phyloP scores from a whole-genome alignment of 164 flowering plant species.

The Buxus sempervirens region DNA sequence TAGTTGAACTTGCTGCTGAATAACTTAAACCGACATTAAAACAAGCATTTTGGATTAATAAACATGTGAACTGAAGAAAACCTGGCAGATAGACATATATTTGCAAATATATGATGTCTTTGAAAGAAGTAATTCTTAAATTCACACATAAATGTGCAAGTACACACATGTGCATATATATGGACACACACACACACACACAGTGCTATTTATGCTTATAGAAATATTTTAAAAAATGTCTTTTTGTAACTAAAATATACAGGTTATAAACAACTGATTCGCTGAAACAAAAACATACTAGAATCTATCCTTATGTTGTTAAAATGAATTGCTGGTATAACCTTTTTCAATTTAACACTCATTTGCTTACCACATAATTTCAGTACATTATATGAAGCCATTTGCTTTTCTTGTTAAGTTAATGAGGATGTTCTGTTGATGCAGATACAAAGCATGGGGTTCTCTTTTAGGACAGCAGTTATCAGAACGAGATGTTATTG shows the following conservation, averaged over 20 bases:
- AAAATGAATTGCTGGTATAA: background rate
- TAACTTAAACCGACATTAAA: constrained; percentile 1
- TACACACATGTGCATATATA: background rate
- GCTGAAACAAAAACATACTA: background rate
- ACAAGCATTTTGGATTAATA: background rate
- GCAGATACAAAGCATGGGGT: constrained; percentile 98
- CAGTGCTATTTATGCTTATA: too few species aligned
- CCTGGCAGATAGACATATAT: background rate
- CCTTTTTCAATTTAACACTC: background rate
- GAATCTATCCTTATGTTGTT: background rate
- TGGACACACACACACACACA: too few species aligned
- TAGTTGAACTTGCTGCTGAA: background rate
- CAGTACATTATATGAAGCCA: background rate
- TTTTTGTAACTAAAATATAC: too few species aligned
- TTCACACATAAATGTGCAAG: too few species aligned
- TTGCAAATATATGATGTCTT: background rate
- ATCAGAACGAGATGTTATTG: constrained; percentile 82
- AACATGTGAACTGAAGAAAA: too few species aligned
- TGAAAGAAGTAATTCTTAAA: background rate
- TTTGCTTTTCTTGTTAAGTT: constrained; percentile 1
- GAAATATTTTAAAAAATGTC: too few species aligned
- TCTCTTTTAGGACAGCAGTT: constrained; percentile 77
- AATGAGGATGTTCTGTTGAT: constrained; percentile 15
- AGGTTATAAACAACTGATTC: background rate
- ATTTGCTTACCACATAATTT: background rate